These are phyloP conservation scores for Paraphaeosphaeria sporulosa DNA, from an alignment of 2,329 filamentous ascomycete species.

Conservation along the genomic window DNA sequence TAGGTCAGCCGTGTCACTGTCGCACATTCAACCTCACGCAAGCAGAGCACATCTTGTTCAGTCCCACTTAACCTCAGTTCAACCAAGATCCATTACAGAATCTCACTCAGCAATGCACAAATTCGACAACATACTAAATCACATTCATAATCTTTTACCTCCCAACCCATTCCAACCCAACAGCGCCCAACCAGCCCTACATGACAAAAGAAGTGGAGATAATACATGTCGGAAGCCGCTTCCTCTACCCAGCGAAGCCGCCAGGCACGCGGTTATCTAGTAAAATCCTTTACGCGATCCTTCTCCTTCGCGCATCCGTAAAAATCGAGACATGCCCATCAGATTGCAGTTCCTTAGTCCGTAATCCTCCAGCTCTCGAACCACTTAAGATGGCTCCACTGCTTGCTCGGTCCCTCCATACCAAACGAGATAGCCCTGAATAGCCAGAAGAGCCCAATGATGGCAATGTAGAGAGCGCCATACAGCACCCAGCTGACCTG, in stretches of 20 bases:
- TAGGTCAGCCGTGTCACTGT: too few relatives aligned
- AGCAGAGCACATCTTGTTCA: too few relatives aligned
- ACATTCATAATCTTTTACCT: neutral
- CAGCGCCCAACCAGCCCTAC: neutral
- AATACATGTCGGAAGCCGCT: neutral
- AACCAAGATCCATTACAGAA: too few relatives aligned
- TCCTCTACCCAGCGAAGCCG: neutral
- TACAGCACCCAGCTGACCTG: slow-evolving; percentile 74
- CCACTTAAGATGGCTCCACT: slow-evolving; percentile 96
- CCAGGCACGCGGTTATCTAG: too few relatives aligned
- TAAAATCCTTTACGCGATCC: too few relatives aligned
- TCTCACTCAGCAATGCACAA: too few relatives aligned
- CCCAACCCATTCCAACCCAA: neutral
- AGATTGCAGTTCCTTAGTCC: slow-evolving; percentile 56
- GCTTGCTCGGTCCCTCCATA: slow-evolving; percentile 82
- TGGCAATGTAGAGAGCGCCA: slow-evolving; percentile 72
- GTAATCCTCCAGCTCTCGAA: slow-evolving; percentile 85
- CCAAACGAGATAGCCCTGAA: slow-evolving; percentile 97
- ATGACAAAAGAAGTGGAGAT: neutral
- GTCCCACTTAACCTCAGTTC: too few relatives aligned
- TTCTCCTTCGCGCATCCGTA: too few relatives aligned
- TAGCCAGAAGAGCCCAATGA: slow-evolving; percentile 83
- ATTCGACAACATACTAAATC: neutral
- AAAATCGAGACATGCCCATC: too few relatives aligned
- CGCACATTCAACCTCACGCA: too few relatives aligned